Evolutionary conservation across 2,329 filamentous ascomycete genomes (phyloP).

Genomic region (Bipolaris bicolor): DNA sequence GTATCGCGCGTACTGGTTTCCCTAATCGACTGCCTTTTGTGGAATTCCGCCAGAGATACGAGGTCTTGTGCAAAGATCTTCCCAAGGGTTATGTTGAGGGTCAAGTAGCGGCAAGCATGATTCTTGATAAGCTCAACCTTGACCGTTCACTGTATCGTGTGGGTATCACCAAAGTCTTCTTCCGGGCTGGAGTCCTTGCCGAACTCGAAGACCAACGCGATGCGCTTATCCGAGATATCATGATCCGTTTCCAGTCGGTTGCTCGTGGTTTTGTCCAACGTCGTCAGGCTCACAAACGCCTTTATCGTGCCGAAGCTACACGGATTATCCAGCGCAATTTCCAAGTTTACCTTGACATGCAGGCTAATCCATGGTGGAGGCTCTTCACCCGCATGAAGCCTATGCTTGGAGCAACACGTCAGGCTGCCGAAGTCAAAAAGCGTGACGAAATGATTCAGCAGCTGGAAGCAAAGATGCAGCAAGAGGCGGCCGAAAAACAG

Average conservation of each 20-base stretch:
- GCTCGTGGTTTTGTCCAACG: conserved; percentile 89
- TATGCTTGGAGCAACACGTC: conserved; percentile 87
- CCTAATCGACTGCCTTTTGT: conserved; percentile 90
- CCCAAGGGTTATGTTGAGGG: conserved; percentile 91
- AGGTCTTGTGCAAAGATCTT: conserved; percentile 86
- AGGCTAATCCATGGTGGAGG: conserved; percentile 96
- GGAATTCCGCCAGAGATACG: conserved; percentile 94
- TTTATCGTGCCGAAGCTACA: conserved; percentile 94
- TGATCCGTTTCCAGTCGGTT: conserved; percentile 89
- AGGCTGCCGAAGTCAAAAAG: conserved; percentile 91
- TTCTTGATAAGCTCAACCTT: conserved; percentile 86
- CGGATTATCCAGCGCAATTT: conserved; percentile 95
- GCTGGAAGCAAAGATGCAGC: conserved; percentile 81
- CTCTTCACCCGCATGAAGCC: conserved; percentile 95
- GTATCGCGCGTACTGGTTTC: conserved; percentile 95
- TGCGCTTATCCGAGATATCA: conserved; percentile 88
- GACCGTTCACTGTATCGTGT: conserved; percentile 89
- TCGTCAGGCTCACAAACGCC: conserved; percentile 85
- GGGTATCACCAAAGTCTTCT: conserved; percentile 96
- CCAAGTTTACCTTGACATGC: conserved; percentile 86
- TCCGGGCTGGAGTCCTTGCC: conserved; percentile 91
- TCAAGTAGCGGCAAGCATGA: conserved; percentile 80
- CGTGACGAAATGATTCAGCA: conserved; percentile 91
- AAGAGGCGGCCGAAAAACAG: conserved; percentile 75
- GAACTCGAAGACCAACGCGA: conserved; percentile 97